Evolutionary conservation across 306 rosid species (phyloP).

Genomic region (Corylus americana): DNA sequence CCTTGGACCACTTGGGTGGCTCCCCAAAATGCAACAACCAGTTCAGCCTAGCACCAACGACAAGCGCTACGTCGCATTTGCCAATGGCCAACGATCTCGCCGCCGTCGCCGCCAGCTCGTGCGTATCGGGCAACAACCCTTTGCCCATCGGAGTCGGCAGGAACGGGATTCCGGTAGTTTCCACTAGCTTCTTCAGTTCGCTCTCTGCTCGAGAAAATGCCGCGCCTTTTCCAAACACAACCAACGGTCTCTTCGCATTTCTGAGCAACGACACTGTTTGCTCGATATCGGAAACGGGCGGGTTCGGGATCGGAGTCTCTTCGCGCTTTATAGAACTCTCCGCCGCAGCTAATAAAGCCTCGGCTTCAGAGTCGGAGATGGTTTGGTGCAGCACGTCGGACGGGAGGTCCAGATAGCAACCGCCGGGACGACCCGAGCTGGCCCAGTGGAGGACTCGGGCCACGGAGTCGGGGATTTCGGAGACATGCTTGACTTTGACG

Average conservation of each 20-base stretch:
- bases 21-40: slow-evolving; percentile 96
- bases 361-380: slow-evolving; percentile 56
- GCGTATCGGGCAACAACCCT: slow-evolving; percentile 79
- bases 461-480: slow-evolving; percentile 62
- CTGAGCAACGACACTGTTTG: slow-evolving; percentile 58
- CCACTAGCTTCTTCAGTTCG: slow-evolving; percentile 59
- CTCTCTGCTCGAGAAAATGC: slow-evolving; percentile 78
- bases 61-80: slow-evolving; percentile 85
- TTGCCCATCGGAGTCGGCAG: slow-evolving; percentile 97
- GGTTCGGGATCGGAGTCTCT: not conserved
- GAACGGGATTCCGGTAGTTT: slow-evolving; percentile 82
- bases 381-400: slow-evolving; percentile 78
- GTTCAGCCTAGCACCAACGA: slow-evolving; percentile 84
- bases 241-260: slow-evolving; percentile 72
- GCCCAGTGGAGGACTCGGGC: slow-evolving; percentile 55
- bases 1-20: slow-evolving; percentile 87
- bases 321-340: slow-evolving; percentile 22
- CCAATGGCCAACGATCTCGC: slow-evolving; percentile 90
- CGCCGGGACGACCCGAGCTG: slow-evolving; percentile 72
- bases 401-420: slow-evolving; percentile 86
- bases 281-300: slow-evolving; percentile 37
- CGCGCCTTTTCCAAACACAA: slow-evolving; percentile 93
- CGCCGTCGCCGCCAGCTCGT: slow-evolving; percentile 81
- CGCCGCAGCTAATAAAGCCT: slow-evolving; percentile 47
- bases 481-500: slow-evolving; percentile 50